phyloP scores from a whole-genome alignment of 2,329 filamentous ascomycete genomes.

The Diaporthe helianthi region DNA sequence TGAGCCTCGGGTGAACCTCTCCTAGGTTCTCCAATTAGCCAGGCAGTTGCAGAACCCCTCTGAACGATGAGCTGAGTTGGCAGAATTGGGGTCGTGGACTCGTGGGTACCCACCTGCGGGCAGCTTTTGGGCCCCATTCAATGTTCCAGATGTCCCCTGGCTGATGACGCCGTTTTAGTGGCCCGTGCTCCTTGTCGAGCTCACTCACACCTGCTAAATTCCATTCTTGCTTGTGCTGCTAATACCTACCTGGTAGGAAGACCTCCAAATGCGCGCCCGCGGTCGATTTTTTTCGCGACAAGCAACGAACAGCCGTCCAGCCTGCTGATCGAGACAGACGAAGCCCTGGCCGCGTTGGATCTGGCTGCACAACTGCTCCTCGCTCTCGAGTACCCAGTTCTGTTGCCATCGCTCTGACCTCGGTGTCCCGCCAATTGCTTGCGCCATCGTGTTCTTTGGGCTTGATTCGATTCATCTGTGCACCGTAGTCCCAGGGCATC shows the following conservation, averaged over 20 bases:
- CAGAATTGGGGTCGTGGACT: slow-evolving; percentile 8
- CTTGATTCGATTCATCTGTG: slow-evolving; percentile 10
- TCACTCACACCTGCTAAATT: slow-evolving; percentile 15
- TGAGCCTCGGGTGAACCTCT: not conserved
- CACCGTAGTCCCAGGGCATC: slow-evolving; percentile 9
- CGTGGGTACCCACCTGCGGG: slow-evolving; percentile 1
- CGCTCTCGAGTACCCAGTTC: slow-evolving; percentile 9
- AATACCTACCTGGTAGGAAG: slow-evolving; percentile 27
- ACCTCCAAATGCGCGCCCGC: slow-evolving; percentile 28
- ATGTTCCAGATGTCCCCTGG: no score
- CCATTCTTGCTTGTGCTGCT: slow-evolving; percentile 27
- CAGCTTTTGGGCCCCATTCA: slow-evolving; percentile 4
- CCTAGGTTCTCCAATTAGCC: not conserved
- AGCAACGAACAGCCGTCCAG: slow-evolving; percentile 18
- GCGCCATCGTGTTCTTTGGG: not conserved
- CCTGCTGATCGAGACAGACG: slow-evolving; percentile 10
- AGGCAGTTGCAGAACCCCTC: not conserved
- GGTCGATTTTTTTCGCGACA: slow-evolving; percentile 32
- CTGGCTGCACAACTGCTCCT: slow-evolving; percentile 4
- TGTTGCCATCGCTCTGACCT: slow-evolving; percentile 5
- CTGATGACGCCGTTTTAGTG: slow-evolving; percentile 16
- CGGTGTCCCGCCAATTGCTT: slow-evolving; percentile 19
- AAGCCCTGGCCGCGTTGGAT: slow-evolving; percentile 14
- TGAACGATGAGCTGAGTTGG: not conserved
- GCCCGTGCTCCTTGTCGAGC: slow-evolving; percentile 22